A percentile compares a stretch with the other conserved stretches of the same genome.
Conservation (phyloP, 306 rosid species). For the Prunus dulcis region DNA sequence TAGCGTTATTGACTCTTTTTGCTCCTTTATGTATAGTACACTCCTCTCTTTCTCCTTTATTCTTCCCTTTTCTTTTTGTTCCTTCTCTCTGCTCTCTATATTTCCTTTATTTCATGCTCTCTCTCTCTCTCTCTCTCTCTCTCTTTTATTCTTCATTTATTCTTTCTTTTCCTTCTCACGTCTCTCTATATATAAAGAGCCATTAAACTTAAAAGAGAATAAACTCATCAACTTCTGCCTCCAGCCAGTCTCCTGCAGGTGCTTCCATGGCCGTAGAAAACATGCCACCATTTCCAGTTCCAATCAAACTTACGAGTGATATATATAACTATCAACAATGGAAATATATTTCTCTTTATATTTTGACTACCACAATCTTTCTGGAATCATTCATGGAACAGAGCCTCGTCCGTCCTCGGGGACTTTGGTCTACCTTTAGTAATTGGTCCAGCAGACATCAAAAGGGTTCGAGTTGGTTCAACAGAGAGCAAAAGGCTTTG, state of each 20-base stretch:
- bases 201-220: too few relatives aligned
- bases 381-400: background rate
- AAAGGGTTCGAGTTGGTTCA: background rate
- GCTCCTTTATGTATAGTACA: too few relatives aligned
- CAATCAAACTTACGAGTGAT: background rate
- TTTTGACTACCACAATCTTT: background rate
- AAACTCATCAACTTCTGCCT: background rate
- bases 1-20: too few relatives aligned
- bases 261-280: background rate
- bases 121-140: too few relatives aligned
- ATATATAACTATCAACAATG: background rate
- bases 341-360: background rate
- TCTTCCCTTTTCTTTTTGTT: too few relatives aligned
- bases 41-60: too few relatives aligned
- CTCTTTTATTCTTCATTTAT: too few relatives aligned
- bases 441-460: background rate
- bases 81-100: too few relatives aligned
- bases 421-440: too few relatives aligned
- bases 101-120: too few relatives aligned
- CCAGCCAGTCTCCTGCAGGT: background rate
- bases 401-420: background rate
- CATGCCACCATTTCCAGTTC: background rate
- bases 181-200: too few relatives aligned
- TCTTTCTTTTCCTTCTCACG: too few relatives aligned
- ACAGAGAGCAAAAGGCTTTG: background rate